These are phyloP conservation scores for Pluteus cervinus DNA, from an alignment of 768 basidiomycete genomes.

Conservation along the genomic window DNA sequence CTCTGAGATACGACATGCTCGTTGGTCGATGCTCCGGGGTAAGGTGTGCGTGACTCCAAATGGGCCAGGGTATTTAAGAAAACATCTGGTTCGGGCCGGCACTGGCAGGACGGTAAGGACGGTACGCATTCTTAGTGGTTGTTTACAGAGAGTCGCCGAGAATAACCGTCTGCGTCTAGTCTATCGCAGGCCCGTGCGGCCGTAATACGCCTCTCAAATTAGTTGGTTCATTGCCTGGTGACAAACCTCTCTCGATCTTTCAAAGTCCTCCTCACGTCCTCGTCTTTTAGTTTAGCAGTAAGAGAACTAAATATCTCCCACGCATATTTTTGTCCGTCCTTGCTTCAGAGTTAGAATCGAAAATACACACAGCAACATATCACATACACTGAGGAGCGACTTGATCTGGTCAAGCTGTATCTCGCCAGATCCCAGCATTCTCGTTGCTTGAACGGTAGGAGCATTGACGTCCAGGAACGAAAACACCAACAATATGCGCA, in stretches of 20 bases:
- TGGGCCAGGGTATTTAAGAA: too few species aligned
- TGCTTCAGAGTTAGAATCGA: not conserved
- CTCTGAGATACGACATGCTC: slow-evolving; percentile 48
- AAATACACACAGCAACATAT: not conserved
- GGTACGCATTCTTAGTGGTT: too few species aligned
- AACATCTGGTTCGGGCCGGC: too few species aligned
- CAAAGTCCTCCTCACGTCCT: slow-evolving; percentile 53
- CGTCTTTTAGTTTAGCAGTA: slow-evolving; percentile 60
- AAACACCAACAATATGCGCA: slow-evolving; percentile 57
- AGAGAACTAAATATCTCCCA: slow-evolving; percentile 48
- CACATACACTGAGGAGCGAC: slow-evolving; percentile 47
- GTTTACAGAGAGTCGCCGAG: too few species aligned
- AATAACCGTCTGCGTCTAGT: too few species aligned
- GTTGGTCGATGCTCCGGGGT: too few species aligned
- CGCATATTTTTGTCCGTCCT: slow-evolving; percentile 69
- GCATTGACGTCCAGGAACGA: slow-evolving; percentile 42
- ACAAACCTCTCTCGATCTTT: too few species aligned
- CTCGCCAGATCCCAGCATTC: slow-evolving; percentile 59
- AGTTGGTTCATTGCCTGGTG: too few species aligned
- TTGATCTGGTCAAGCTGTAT: slow-evolving; percentile 41
- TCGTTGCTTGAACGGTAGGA: slow-evolving; percentile 54
- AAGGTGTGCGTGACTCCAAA: too few species aligned
- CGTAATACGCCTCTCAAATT: too few species aligned
- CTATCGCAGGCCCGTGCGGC: too few species aligned
- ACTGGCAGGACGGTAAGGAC: too few species aligned